Evolutionary conservation across 2,329 filamentous ascomycete genomes (phyloP).

Genomic region (Mycosphaerella arachidis): DNA sequence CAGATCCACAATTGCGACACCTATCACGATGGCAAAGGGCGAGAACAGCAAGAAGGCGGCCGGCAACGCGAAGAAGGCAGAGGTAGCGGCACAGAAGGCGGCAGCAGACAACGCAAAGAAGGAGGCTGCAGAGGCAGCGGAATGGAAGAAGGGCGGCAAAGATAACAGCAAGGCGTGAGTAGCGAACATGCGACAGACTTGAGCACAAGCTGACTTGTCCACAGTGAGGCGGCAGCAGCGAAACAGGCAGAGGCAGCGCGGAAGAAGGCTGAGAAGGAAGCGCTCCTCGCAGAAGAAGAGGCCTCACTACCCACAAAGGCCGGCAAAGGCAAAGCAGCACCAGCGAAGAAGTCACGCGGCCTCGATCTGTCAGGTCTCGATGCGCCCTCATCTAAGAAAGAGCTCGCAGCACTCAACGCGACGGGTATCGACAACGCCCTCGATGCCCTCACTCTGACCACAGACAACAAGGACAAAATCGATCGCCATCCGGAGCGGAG

Average conservation of each 20-base stretch:
- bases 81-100: slow-evolving; percentile 74
- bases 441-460: slow-evolving; percentile 70
- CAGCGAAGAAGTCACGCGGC: slow-evolving; percentile 54
- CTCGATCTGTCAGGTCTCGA: slow-evolving; percentile 75
- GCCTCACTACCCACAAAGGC: slow-evolving; percentile 61
- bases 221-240: slow-evolving; percentile 74
- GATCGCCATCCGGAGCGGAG: slow-evolving; percentile 85
- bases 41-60: slow-evolving; percentile 86
- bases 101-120: slow-evolving; percentile 64
- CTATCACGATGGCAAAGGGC: slow-evolving; percentile 29
- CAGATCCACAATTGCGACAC: neutral
- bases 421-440: slow-evolving; percentile 90
- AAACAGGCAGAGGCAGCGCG: slow-evolving; percentile 77
- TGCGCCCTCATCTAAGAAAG: slow-evolving; percentile 43
- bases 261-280: slow-evolving; percentile 90
- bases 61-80: slow-evolving; percentile 89
- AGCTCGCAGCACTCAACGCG: slow-evolving; percentile 64
- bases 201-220: slow-evolving; percentile 2
- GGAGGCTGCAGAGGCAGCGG: slow-evolving; percentile 62
- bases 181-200: neutral
- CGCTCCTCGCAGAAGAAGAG: slow-evolving; percentile 78
- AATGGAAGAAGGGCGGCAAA: slow-evolving; percentile 87
- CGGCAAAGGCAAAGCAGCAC: slow-evolving; percentile 62
- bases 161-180: slow-evolving; percentile 79
- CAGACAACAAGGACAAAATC: slow-evolving; percentile 61